Conservation (phyloP, 805 yeast species). For the Teunomyces gatunensis region DNA sequence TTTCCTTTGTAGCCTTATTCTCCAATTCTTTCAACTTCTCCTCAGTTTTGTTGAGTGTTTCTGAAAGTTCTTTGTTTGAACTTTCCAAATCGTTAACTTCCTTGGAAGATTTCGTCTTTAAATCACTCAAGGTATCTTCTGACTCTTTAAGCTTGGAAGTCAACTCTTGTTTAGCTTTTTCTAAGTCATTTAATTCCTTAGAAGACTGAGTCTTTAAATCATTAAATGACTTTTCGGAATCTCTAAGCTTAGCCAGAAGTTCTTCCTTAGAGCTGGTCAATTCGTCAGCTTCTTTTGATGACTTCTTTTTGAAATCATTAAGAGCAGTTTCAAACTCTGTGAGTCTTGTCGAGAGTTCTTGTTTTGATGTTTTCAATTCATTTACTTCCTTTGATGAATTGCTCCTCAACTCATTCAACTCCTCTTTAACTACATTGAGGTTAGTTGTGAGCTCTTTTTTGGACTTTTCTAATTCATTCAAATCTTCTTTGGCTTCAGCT, state of each 20-base stretch:
- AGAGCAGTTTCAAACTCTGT: not conserved
- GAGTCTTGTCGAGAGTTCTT: not conserved
- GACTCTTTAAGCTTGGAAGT: not conserved
- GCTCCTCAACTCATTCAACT: not conserved
- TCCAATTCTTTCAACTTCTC: not conserved
- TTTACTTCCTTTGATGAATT: constrained; percentile 1
- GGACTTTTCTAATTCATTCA: not conserved
- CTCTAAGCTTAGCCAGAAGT: not conserved
- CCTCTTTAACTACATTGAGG: not conserved
- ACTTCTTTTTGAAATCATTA: not conserved
- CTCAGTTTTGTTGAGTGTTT: not conserved
- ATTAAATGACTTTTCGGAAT: not conserved
- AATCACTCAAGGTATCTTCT: not conserved
- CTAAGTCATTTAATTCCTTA: constrained; percentile 6
- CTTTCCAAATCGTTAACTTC: not conserved
- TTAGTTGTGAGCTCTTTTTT: not conserved
- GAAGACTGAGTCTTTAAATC: not conserved
- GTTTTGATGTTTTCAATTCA: not conserved
- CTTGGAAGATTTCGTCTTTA: not conserved
- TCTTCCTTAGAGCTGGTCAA: not conserved
- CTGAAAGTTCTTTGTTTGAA: not conserved
- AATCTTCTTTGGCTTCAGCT: not conserved
- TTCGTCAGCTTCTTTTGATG: not conserved
- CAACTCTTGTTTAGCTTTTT: no score
- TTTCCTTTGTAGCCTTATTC: not conserved